Evolutionary conservation across 2,329 filamentous ascomycete species (phyloP), one percentile per base, ranked within the genome.

Genomic region (Fusarium phyllophilum): DNA sequence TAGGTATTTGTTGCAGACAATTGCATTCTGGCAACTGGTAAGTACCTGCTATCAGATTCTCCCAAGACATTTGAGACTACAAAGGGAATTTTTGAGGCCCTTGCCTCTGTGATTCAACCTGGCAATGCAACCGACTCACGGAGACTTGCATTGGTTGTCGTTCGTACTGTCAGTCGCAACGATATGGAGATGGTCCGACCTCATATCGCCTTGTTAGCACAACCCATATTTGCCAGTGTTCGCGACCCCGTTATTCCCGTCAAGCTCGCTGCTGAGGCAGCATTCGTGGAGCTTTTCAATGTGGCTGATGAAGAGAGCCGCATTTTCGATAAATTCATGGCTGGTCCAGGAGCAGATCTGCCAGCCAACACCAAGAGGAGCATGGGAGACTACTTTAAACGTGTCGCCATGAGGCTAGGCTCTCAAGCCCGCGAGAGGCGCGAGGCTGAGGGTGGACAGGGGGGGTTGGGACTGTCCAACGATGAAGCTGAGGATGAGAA

Each of bases 351-450:
- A 11, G 89, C 89, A 57, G 89, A 90, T 7, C 83, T 98, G 67
- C 87, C 91, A 14, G 84, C 93, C 1, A 92, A 90, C 45, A 91
- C 91, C 24, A 96, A 97, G 88, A 89, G 96, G 76, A 95, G 92
- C 81, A 98, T 99, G 93, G 89, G 92, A 67, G 96, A 99, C 82
- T 99, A 99, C 85, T 98, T 98, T 85, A 97, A 97, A 87, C 88
- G 96, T 46, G 94, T 99, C 73, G 94, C 94, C 3, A 82, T 96
- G 78, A 90, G 95, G 76, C 84, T 98, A 26, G 96, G 93, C n/a
- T 89, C 86, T 24, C 96, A 98, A 82, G 95, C 94, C 4, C 89
- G 94, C 71, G 96, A 99, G 85, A 89, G 96, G 77, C 93, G 90
- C 79, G 95, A 97, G 76, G 96, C 96, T 0, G 95, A 98, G 81